These are phyloP conservation scores for Stagonosporopsis tanaceti DNA, from an alignment of 2,329 filamentous ascomycete genomes.

Conservation along the genomic window DNA sequence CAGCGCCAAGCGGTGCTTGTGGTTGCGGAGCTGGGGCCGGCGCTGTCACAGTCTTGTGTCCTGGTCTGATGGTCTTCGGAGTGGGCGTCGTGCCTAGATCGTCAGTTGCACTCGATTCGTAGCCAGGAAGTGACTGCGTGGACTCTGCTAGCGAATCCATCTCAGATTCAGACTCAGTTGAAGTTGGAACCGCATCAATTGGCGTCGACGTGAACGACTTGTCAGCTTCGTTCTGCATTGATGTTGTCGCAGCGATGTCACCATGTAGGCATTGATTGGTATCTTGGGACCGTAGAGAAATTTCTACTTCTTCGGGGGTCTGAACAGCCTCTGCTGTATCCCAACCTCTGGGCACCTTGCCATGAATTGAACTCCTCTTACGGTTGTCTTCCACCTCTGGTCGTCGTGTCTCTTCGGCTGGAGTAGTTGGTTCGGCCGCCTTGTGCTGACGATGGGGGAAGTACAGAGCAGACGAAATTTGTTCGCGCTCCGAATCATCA, in stretches of 20 bases:
- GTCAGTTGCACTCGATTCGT: slow-evolving; percentile 63
- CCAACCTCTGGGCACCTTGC: slow-evolving; percentile 41
- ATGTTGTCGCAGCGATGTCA: slow-evolving; percentile 57
- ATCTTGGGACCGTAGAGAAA: slow-evolving; percentile 67
- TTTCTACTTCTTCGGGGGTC: slow-evolving; percentile 64
- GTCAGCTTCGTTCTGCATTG: slow-evolving; percentile 49
- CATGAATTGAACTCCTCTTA: slow-evolving; percentile 37
- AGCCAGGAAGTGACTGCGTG: slow-evolving; percentile 55
- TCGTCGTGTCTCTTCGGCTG: slow-evolving; percentile 34
- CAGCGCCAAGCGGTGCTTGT: slow-evolving; percentile 78
- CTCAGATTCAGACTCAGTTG: slow-evolving; percentile 54
- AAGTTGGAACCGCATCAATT: slow-evolving; percentile 40
- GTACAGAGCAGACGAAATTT: slow-evolving; percentile 87
- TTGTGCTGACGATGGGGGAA: slow-evolving; percentile 73
- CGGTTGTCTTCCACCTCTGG: slow-evolving; percentile 36
- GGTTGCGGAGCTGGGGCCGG: slow-evolving; percentile 43
- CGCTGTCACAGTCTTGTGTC: slow-evolving; percentile 40
- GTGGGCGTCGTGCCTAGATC: slow-evolving; percentile 56
- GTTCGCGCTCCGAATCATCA: slow-evolving; percentile 78
- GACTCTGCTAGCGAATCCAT: slow-evolving; percentile 53
- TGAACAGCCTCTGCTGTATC: slow-evolving; percentile 40
- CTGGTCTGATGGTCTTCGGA: slow-evolving; percentile 40
- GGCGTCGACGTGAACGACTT: slow-evolving; percentile 47
- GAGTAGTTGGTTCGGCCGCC: slow-evolving; percentile 47
- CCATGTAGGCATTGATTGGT: slow-evolving; percentile 69